These are phyloP conservation scores for Schizochytrium sp. DNA, from an alignment of 108 stramenopile species.

Conservation along the genomic window DNA sequence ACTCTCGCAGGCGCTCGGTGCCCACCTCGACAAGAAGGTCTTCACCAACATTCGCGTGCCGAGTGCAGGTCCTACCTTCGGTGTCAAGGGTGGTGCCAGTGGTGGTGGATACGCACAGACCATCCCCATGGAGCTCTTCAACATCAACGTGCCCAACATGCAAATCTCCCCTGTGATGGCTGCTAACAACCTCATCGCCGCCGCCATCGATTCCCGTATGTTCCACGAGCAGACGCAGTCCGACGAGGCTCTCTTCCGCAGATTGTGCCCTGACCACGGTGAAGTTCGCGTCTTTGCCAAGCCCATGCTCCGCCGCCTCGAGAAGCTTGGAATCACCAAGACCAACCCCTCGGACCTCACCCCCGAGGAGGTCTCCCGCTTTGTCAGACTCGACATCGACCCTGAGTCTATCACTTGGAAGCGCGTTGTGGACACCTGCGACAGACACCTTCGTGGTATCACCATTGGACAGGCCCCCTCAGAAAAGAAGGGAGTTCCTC, in stretches of 20 bases:
- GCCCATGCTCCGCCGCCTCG: constrained; percentile 84
- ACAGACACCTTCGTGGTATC: constrained; percentile 90
- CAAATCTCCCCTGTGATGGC: constrained; percentile 91
- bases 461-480: constrained; percentile 85
- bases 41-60: constrained; percentile 67
- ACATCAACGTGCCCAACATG: constrained; percentile 96
- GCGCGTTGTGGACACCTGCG: constrained; percentile 96
- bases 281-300: constrained; percentile 74
- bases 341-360: constrained; percentile 86
- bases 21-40: constrained; percentile 82
- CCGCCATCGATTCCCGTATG: constrained; percentile 96
- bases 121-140: constrained; percentile 98
- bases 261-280: constrained; percentile 77
- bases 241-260: constrained; percentile 89
- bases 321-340: constrained; percentile 88
- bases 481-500: constrained; percentile 82
- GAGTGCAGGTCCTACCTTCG: constrained; percentile 82
- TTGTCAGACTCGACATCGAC: constrained; percentile 94
- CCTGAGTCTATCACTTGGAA: constrained; percentile 94
- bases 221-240: constrained; percentile 93
- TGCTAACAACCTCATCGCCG: constrained; percentile 94
- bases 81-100: constrained; percentile 98
- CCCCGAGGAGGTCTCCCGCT: constrained; percentile 81
- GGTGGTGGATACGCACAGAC: constrained; percentile 83
- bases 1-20: constrained; percentile 90